Evolutionary conservation across 2,329 filamentous ascomycete genomes (phyloP), one percentile per base, ranked within the genome.

Genomic region (Stromatinia cepivora): DNA sequence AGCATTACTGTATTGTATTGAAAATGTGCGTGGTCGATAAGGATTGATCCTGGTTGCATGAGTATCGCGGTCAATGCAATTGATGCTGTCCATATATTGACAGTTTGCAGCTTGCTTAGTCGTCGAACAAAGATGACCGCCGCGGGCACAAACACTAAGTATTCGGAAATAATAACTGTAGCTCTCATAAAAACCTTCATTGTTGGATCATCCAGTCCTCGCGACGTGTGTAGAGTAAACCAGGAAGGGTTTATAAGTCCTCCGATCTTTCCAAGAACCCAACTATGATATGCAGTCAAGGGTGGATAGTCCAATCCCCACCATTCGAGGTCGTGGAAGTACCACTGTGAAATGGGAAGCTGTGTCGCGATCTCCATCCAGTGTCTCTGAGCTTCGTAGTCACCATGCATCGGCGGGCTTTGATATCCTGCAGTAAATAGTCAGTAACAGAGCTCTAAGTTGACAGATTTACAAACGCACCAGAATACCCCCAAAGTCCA

Each of bases 1-100:
- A 99, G 88, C 95, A 99, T 99, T 64, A 99, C 94, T 0, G 94
- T 97, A 79, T 99, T 99, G 81, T 97, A 99, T 81, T 99, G 95
- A 79, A 99, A 99, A 78, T 90, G 95, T 9, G 94, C 92, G 78
- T 99, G 94, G 78, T 99, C 95, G 75, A 99, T 91, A 39, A 99
- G 87, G 50, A 98, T 93, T 0, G 90, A 92, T 4, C 89, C 89
- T 1, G 95, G 95, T 78, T 98, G 95, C 88, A 99, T 91, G 39
- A 99, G 84, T 71, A 99, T 90, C 1, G 94, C 95, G 17, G 92
- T 90, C 36, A 99, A 86, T 0, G 95, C 93, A 72, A 98, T 88
- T 11, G 91, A 92, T 66, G 89, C 86, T 61, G 92, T 91, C 92
- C 93, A 97, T 52, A 87, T 86, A 72, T 92, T 90, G 69, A 97